phyloP scores from a whole-genome alignment of 176 grass and related monocot species.

The Hordeum marinum region DNA sequence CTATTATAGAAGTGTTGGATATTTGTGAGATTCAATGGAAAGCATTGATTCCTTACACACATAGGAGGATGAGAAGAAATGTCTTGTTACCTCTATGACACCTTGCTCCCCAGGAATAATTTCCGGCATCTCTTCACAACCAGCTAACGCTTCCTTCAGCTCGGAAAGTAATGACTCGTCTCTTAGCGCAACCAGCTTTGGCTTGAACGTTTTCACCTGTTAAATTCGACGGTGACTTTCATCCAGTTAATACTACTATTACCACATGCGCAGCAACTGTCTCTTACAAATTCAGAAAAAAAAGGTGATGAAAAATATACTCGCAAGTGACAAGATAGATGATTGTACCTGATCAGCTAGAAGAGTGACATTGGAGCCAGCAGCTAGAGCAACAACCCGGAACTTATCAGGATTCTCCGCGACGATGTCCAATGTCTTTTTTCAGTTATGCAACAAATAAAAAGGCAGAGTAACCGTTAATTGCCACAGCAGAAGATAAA shows the following conservation, averaged over 20 bases:
- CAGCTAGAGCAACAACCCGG: conserved; percentile 88
- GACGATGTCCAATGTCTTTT: conserved; percentile 87
- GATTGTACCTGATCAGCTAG: conserved; percentile 84
- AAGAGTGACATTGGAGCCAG: conserved; percentile 95
- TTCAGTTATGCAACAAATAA: conserved; percentile 20
- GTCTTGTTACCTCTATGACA: conserved; percentile 58
- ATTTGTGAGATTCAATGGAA: neutral
- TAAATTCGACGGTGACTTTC: conserved; percentile 3
- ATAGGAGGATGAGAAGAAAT: conserved; percentile 19
- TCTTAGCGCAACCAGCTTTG: conserved; percentile 78
- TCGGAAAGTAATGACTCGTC: conserved; percentile 72
- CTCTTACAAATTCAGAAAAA: neutral
- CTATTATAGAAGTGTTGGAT: conserved; percentile 35
- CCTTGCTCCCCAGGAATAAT: conserved; percentile 99
- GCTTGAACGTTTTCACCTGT: conserved; percentile 92
- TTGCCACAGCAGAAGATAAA: neutral
- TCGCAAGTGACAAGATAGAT: neutral
- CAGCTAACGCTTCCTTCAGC: conserved; percentile 93
- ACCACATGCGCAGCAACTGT: neutral
- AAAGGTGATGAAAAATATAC: neutral
- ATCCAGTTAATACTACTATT: conserved; percentile 22
- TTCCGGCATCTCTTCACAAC: conserved; percentile 83
- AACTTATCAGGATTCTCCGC: conserved; percentile 96
- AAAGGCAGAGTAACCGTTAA: neutral
- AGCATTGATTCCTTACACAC: neutral